These are phyloP conservation scores for Coemansia sp. DNA, from an alignment of 192 early-diverging fungal species.

Conservation along the genomic window DNA sequence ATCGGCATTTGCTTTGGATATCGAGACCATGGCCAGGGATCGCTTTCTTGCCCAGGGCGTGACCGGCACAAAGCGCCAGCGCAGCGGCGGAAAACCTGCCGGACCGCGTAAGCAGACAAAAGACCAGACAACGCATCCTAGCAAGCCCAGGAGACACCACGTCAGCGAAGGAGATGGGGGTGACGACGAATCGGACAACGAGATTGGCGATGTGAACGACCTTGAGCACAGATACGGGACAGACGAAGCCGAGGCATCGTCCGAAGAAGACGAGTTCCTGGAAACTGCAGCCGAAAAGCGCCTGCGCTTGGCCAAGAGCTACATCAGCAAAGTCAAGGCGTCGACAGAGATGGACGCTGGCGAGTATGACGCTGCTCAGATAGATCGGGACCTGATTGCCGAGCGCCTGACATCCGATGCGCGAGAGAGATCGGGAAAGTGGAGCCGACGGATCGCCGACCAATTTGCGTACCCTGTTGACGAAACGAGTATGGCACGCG, in stretches of 20 bases:
- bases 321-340: conserved; percentile 74
- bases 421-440: conserved; percentile 35
- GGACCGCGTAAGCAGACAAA: conserved; percentile 3
- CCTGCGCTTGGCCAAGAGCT: conserved; percentile 88
- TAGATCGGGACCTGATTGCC: conserved; percentile 92
- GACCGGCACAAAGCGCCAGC: conserved; percentile 36
- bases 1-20: background rate
- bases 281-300: conserved; percentile 95
- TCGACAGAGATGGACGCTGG: conserved; percentile 54
- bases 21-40: conserved; percentile 32
- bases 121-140: background rate
- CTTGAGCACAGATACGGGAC: conserved; percentile 32
- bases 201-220: conserved; percentile 28
- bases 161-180: background rate
- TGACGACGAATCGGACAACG: conserved; percentile 14
- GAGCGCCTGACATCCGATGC: conserved; percentile 79
- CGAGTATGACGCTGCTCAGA: conserved; percentile 86
- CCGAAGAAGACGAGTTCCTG: conserved; percentile 63
- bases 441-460: conserved; percentile 35
- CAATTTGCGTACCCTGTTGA: conserved; percentile 24
- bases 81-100: conserved; percentile 13
- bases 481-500: conserved; percentile 19
- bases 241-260: conserved; percentile 24
- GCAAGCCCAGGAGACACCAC: background rate
- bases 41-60: conserved; percentile 45